Conservation (phyloP, 2,329 filamentous ascomycete species). For the Phaeosphaeria sp. region DNA sequence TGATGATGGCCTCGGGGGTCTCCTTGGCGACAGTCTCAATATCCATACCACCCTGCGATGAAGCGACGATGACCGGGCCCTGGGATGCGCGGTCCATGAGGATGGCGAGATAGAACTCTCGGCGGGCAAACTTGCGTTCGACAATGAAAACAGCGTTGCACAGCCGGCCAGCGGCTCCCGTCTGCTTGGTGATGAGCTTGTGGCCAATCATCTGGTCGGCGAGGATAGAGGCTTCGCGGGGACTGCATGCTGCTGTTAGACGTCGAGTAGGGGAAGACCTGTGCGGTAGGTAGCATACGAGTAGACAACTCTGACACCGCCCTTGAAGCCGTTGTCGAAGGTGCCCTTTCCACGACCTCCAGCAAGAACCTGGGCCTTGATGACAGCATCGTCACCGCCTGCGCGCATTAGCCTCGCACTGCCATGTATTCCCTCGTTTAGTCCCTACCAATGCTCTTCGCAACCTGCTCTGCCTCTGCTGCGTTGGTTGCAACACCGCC, state of each 20-base stretch:
- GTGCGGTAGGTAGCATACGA: constrained; percentile 62
- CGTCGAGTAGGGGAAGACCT: not conserved
- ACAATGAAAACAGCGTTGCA: constrained; percentile 99
- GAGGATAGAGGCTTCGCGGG: constrained; percentile 94
- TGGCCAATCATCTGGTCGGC: constrained; percentile 99
- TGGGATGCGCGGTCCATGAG: constrained; percentile 96
- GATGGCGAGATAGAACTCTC: constrained; percentile 98
- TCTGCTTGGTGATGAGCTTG: constrained; percentile 99
- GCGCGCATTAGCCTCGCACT: constrained; percentile 36
- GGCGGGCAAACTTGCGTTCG: constrained; percentile 98
- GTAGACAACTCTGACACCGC: constrained; percentile 98
- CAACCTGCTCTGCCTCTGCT: constrained; percentile 88
- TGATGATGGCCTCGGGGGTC: constrained; percentile 92
- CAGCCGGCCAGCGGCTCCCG: constrained; percentile 87
- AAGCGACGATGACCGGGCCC: constrained; percentile 93
- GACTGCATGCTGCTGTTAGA: constrained; percentile 53
- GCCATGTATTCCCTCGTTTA: constrained; percentile 18
- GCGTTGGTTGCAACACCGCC: constrained; percentile 83
- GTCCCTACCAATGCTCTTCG: constrained; percentile 79
- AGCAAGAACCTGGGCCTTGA: constrained; percentile 98
- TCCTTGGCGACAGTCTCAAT: constrained; percentile 99
- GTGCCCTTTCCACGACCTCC: constrained; percentile 97
- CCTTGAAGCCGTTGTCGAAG: constrained; percentile 98
- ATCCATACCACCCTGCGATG: constrained; percentile 98
- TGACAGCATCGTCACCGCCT: constrained; percentile 93